Evolutionary conservation across 257 asterid species (phyloP).

Genomic region (Salvia miltiorrhiza): DNA sequence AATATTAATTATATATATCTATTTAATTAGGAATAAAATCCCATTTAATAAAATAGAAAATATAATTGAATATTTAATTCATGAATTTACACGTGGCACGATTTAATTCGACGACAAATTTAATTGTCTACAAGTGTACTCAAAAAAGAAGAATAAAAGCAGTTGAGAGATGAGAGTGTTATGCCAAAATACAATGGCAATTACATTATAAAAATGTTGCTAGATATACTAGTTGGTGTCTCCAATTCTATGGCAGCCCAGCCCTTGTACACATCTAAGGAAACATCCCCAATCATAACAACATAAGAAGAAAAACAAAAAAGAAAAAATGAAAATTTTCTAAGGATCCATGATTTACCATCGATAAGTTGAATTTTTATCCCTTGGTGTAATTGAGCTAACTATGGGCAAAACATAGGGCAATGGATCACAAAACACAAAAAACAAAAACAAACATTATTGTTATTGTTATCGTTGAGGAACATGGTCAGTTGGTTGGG

Average conservation of each 20-base stretch:
- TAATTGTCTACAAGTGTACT: too few relatives aligned
- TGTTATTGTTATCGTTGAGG: too few relatives aligned
- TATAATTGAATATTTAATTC: too few relatives aligned
- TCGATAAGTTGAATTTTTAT: background rate
- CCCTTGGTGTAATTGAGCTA: constrained; percentile 17
- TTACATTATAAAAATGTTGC: constrained; percentile 11
- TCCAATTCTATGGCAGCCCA: constrained; percentile 21
- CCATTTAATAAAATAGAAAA: too few relatives aligned
- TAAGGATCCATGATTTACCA: constrained; percentile 5
- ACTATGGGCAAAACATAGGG: constrained; percentile 17
- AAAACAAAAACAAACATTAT: background rate
- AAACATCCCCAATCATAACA: constrained; percentile 7
- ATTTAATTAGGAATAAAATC: too few relatives aligned
- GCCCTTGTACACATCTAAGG: constrained; percentile 21
- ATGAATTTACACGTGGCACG: too few relatives aligned
- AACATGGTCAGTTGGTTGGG: background rate
- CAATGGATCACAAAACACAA: background rate
- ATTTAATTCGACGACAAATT: too few relatives aligned
- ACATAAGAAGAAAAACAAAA: background rate
- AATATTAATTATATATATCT: too few relatives aligned
- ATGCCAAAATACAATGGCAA: constrained; percentile 21
- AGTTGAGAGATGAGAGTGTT: background rate
- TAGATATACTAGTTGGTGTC: background rate
- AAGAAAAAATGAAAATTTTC: background rate
- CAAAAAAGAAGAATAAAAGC: background rate